Evolutionary conservation across 2,329 filamentous ascomycete species (phyloP).

Genomic region (Metarhizium humberi): DNA sequence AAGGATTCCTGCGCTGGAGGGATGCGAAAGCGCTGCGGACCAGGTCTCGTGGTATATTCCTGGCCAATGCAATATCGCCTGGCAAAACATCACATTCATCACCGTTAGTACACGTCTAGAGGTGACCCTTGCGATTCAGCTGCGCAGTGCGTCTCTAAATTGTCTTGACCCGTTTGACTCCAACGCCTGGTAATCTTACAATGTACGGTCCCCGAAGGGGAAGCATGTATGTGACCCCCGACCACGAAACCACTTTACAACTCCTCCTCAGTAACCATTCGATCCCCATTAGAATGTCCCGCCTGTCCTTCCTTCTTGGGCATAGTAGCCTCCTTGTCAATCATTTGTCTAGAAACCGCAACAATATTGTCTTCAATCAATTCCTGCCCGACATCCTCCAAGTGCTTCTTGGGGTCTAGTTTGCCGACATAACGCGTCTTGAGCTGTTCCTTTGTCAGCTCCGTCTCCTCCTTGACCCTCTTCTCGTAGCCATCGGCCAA

Average conservation of each 20-base stretch:
- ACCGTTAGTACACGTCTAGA: neutral
- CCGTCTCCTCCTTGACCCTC: conserved; percentile 96
- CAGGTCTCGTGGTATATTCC: no score
- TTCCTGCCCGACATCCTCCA: conserved; percentile 92
- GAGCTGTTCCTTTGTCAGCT: conserved; percentile 91
- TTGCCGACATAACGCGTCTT: conserved; percentile 99
- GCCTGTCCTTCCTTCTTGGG: conserved; percentile 57
- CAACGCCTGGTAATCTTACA: conserved; percentile 25
- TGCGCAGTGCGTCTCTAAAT: conserved; percentile 8
- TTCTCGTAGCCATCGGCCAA: conserved; percentile 97
- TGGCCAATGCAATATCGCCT: no score
- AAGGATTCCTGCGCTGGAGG: no score
- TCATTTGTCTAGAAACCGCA: conserved; percentile 96
- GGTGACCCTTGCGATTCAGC: conserved; percentile 12
- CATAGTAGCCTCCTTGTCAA: conserved; percentile 96
- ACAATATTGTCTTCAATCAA: conserved; percentile 99
- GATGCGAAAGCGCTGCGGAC: no score
- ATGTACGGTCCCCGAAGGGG: conserved; percentile 13
- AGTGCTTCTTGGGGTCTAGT: conserved; percentile 97
- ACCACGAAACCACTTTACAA: neutral
- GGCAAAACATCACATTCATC: neutral
- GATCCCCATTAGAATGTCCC: conserved; percentile 43
- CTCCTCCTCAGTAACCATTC: conserved; percentile 64
- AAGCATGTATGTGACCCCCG: conserved; percentile 7
- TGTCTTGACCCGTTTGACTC: conserved; percentile 17